Evolutionary conservation across 2,329 filamentous ascomycete species (phyloP), one percentile per base, ranked within the genome.

Genomic region (Diaporthe vexans): DNA sequence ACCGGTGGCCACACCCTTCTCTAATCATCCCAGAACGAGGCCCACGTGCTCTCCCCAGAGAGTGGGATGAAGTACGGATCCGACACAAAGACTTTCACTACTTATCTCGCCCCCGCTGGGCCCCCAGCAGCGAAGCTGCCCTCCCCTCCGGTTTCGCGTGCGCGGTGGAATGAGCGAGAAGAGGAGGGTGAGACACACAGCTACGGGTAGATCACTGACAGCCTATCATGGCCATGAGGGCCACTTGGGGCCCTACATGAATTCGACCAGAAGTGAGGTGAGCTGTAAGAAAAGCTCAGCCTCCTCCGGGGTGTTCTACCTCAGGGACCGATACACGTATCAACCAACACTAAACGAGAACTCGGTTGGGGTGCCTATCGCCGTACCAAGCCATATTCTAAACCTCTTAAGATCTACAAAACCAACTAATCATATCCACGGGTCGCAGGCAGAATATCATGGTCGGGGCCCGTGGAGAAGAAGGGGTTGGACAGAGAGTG

Each of bases 1-100:
- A 72, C 67, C 29, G 13, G 61, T 63, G 70, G 56, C 40, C 73
- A 65, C 43, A 65, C 56, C 21, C 57, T 54, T 29, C 56, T 37
- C 46, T 40, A n/a, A 26, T 46, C n/a, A 48, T 37, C 40, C 43
- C 52, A 43, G 35, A 35, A 17, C 40, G 33, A 33, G 69, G 57
- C 57, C 69, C 57, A 72, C 57, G 69, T 54, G 69, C 57, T 10
- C n/a, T 63, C 33, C 40, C 69, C 26, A 51, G 21, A 51, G 54
- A 40, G 57, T 63, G 46, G 57, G 46, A 72, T 52, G 56, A 59
- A 59, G 37, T n/a, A 24, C 46, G 46, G 54, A 71, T 10, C 52
- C 54, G 40, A 19, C 43, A 48, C 17, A 21, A 21, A 26, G 11
- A 19, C 37, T 48, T 37, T 52, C 15, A 15, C 19, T 19, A 43